These are phyloP conservation scores for Gryganskiella cystojenkinii DNA, from an alignment of 192 early-diverging fungal genomes.

Conservation along the genomic window DNA sequence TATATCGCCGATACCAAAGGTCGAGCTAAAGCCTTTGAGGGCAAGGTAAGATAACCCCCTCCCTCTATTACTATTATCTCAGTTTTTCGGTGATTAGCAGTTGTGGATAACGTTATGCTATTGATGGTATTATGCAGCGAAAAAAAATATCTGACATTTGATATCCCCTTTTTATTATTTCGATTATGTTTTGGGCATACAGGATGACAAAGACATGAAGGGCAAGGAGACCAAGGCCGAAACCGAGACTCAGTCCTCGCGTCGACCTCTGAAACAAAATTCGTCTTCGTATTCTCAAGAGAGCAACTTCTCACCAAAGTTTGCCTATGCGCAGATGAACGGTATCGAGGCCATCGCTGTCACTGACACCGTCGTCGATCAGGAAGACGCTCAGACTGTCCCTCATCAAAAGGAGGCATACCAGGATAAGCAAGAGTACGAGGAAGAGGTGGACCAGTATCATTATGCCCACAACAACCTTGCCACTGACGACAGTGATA, in stretches of 20 bases:
- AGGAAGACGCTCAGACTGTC: not conserved
- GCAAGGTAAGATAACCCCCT: conserved; percentile 28
- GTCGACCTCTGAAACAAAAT: not conserved
- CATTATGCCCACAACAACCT: too few species aligned
- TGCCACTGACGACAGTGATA: too few species aligned
- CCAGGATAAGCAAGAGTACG: too few species aligned
- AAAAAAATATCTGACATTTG: not conserved
- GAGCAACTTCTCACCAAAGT: conserved; percentile 13
- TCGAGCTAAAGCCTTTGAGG: conserved; percentile 26
- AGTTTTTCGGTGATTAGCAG: too few species aligned
- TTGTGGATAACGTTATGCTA: too few species aligned
- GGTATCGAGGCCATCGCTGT: not conserved
- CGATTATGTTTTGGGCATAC: not conserved
- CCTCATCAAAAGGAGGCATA: too few species aligned
- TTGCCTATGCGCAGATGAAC: conserved; percentile 1
- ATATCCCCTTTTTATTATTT: not conserved
- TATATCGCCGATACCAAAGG: conserved; percentile 50
- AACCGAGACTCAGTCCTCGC: too few species aligned
- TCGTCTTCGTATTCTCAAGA: conserved; percentile 29
- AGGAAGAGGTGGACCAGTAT: too few species aligned
- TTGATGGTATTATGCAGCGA: too few species aligned
- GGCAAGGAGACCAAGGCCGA: not conserved
- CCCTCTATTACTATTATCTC: too few species aligned
- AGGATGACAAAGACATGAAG: too few species aligned
- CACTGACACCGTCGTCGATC: not conserved